These are phyloP conservation scores for Marasmius sp. DNA, from an alignment of 1,284 basidiomycete genomes.

Conservation along the genomic window DNA sequence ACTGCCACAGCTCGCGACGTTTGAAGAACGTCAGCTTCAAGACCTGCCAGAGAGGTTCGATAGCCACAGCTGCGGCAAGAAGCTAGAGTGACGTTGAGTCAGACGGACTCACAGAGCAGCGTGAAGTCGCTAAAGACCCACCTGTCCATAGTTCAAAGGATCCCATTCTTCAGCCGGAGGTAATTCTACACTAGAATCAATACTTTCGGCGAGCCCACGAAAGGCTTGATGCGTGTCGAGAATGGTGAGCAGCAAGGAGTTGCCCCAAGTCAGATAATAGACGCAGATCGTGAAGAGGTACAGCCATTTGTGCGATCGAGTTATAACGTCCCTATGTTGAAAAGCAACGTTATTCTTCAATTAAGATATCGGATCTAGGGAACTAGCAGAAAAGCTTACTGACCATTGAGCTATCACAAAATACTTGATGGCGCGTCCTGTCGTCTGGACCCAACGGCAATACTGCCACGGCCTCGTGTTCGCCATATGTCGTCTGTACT, in stretches of 20 bases:
- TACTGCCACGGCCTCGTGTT: slow-evolving; percentile 7
- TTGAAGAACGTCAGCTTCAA: slow-evolving; percentile 2
- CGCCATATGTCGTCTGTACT: slow-evolving; percentile 12
- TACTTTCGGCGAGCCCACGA: neutral
- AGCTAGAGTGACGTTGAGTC: slow-evolving; percentile 1
- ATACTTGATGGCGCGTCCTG: slow-evolving; percentile 4
- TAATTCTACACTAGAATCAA: neutral
- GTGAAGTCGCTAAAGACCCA: neutral
- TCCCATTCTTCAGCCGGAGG: slow-evolving; percentile 4
- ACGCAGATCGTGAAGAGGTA: slow-evolving; percentile 4
- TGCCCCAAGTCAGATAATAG: slow-evolving; percentile 9
- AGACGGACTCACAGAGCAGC: neutral
- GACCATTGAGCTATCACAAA: slow-evolving; percentile 12
- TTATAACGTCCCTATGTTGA: slow-evolving; percentile 9
- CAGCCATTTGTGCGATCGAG: slow-evolving; percentile 12
- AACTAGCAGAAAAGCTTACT: neutral
- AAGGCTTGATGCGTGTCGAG: slow-evolving; percentile 7
- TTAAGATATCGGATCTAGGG: neutral
- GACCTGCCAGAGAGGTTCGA: slow-evolving; percentile 10
- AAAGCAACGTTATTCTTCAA: neutral
- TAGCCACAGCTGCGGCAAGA: slow-evolving; percentile 11
- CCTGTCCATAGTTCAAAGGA: slow-evolving; percentile 12
- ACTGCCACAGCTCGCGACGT: neutral
- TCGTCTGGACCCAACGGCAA: slow-evolving; percentile 8
- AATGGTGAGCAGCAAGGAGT: slow-evolving; percentile 3